A percentile compares a stretch with the other conserved stretches of the same genome.
Evolutionary conservation across 257 asterid species (phyloP).

Genomic region (Oldenlandia corymbosa): DNA sequence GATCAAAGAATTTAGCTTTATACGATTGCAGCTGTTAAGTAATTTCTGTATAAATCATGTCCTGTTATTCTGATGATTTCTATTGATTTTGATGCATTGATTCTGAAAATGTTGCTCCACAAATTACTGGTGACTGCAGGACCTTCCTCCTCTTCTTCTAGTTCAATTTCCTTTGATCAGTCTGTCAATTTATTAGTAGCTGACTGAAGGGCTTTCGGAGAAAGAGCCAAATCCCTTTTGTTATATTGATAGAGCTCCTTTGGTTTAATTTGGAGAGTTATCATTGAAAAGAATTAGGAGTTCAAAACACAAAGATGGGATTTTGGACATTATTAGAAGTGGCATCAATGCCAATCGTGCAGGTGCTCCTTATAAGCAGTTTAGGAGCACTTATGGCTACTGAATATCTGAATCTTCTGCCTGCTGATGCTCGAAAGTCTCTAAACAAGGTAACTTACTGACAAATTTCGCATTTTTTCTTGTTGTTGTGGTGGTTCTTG

Average conservation of each 20-base stretch:
- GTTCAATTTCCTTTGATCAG: neutral
- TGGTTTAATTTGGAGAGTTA: neutral
- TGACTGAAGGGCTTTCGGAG: conserved; percentile 3
- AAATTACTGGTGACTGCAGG: conserved; percentile 9
- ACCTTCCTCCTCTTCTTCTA: conserved; percentile 19
- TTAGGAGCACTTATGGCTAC: conserved; percentile 86
- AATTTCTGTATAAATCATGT: neutral
- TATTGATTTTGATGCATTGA: neutral
- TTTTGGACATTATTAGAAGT: conserved; percentile 57
- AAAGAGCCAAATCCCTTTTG: neutral
- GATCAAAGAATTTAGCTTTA: neutral
- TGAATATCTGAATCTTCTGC: conserved; percentile 60
- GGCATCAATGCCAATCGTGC: conserved; percentile 86
- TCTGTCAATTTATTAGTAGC: neutral
- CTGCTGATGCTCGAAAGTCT: conserved; percentile 53
- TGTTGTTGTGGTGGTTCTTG: neutral
- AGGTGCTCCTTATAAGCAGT: conserved; percentile 54
- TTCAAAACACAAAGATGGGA: conserved; percentile 58
- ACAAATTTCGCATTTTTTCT: no score
- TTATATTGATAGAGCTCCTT: conserved; percentile 5
- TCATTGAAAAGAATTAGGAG: neutral
- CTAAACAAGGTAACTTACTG: conserved; percentile 46
- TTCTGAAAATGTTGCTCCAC: neutral
- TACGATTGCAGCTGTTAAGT: neutral
- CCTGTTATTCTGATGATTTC: neutral